A percentile compares a stretch with the other conserved stretches of the same genome.
Conservation (phyloP, 768 basidiomycete species). For the Suillus variegatus region DNA sequence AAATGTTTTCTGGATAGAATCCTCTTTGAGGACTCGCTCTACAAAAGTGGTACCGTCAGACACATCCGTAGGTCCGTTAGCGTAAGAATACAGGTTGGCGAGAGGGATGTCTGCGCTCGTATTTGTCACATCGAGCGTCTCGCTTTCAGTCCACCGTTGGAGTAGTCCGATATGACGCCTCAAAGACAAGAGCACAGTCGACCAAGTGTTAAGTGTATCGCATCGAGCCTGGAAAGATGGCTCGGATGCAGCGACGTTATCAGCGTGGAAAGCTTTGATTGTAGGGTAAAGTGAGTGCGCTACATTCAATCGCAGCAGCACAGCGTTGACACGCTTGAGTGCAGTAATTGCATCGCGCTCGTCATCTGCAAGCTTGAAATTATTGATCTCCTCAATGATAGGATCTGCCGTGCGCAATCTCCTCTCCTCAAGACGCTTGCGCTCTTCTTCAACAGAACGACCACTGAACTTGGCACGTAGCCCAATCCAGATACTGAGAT, state of each 20-base stretch:
- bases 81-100: slow-evolving; percentile 27
- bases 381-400: slow-evolving; percentile 80
- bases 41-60: slow-evolving; percentile 84
- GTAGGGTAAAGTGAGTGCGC: slow-evolving; percentile 88
- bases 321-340: slow-evolving; percentile 59
- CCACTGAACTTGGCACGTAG: slow-evolving; percentile 86
- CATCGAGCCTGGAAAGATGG: slow-evolving; percentile 75
- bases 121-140: slow-evolving; percentile 84
- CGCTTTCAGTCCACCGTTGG: slow-evolving; percentile 92
- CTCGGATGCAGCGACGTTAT: slow-evolving; percentile 72
- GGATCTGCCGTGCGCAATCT: slow-evolving; percentile 78
- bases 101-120: slow-evolving; percentile 62
- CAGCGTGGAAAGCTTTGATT: slow-evolving; percentile 74
- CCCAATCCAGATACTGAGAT: slow-evolving; percentile 83
- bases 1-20: slow-evolving; percentile 93
- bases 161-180: slow-evolving; percentile 78
- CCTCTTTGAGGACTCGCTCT: slow-evolving; percentile 92
- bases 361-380: slow-evolving; percentile 62
- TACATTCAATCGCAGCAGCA: slow-evolving; percentile 76
- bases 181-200: slow-evolving; percentile 83
- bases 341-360: slow-evolving; percentile 42
- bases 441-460: slow-evolving; percentile 80
- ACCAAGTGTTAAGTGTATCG: slow-evolving; percentile 92
- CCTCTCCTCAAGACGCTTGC: slow-evolving; percentile 77
- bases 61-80: slow-evolving; percentile 43